These are phyloP conservation scores for Mucor indicus DNA, from an alignment of 371 early-diverging fungal genomes.

Conservation along the genomic window DNA sequence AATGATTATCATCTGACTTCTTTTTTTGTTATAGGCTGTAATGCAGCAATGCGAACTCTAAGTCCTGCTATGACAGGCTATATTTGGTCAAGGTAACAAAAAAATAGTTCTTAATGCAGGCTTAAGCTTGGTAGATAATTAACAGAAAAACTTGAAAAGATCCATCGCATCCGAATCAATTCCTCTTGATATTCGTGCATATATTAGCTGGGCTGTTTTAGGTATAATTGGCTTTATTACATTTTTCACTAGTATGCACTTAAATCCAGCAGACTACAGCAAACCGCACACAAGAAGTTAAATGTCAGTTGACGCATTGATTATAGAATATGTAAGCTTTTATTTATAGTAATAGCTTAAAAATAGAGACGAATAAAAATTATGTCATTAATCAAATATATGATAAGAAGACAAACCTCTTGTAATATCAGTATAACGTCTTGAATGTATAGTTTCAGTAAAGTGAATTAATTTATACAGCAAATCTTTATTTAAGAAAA, in stretches of 20 bases:
- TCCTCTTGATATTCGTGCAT: constrained; percentile 12
- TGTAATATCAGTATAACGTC: too few species aligned
- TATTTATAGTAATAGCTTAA: too few species aligned
- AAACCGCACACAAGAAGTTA: too few species aligned
- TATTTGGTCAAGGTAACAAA: constrained; percentile 36
- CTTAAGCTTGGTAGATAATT: neutral
- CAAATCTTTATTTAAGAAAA: too few species aligned
- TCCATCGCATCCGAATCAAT: constrained; percentile 7
- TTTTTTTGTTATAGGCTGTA: constrained; percentile 31
- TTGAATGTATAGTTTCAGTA: too few species aligned
- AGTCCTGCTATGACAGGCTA: constrained; percentile 40
- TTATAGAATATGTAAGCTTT: too few species aligned
- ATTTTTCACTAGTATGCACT: constrained; percentile 6
- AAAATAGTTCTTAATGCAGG: neutral
- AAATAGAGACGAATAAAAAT: too few species aligned
- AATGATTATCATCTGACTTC: too few species aligned
- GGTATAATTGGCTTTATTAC: constrained; percentile 11
- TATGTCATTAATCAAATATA: too few species aligned
- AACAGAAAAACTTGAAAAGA: neutral
- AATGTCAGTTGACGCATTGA: too few species aligned
- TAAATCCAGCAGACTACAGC: constrained; percentile 5
- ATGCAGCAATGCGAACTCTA: constrained; percentile 35
- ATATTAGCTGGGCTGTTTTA: constrained; percentile 14
- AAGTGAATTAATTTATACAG: too few species aligned
- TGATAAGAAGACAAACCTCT: too few species aligned